These are phyloP conservation scores for Zygosaccharomyces pseudobailii DNA, from an alignment of 1,139 yeast species.

Conservation along the genomic window DNA sequence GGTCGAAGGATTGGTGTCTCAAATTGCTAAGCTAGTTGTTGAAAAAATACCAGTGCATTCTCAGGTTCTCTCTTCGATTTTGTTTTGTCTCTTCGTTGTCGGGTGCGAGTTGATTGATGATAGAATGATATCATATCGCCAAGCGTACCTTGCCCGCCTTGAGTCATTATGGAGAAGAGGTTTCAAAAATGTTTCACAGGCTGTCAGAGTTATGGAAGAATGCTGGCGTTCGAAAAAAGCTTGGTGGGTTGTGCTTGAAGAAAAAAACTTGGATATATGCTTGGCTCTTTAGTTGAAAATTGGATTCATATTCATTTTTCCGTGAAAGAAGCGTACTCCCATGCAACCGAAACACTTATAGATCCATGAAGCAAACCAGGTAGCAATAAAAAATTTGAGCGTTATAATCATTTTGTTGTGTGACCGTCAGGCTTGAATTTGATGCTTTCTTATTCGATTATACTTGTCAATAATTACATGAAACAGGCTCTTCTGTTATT, in stretches of 20 bases:
- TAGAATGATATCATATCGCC: constrained; percentile 27
- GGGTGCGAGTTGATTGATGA: constrained; percentile 52
- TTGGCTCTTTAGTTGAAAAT: not conserved
- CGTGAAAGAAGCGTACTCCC: no score
- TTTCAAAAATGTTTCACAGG: constrained; percentile 12
- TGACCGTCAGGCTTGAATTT: not conserved
- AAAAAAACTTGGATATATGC: constrained; percentile 29
- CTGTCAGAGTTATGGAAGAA: constrained; percentile 11
- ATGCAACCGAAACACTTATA: no score
- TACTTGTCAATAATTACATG: not conserved
- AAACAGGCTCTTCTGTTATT: not conserved
- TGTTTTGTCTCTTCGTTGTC: constrained; percentile 53
- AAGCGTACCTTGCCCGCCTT: constrained; percentile 41
- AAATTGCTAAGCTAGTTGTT: constrained; percentile 37
- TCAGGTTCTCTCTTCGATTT: constrained; percentile 48
- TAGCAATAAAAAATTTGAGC: no score
- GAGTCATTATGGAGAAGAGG: constrained; percentile 35
- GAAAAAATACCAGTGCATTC: constrained; percentile 41
- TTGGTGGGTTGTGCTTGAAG: constrained; percentile 15
- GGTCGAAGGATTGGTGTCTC: constrained; percentile 40
- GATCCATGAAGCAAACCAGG: no score
- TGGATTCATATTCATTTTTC: no score
- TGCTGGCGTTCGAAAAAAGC: constrained; percentile 11
- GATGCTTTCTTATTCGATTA: not conserved
- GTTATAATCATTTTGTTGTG: no score